Percentiles rank a stretch among this genome's conserved stretches.
These are phyloP conservation scores for Carallia brachiata DNA, from an alignment of 345 rosid genomes.

Conservation along the genomic window DNA sequence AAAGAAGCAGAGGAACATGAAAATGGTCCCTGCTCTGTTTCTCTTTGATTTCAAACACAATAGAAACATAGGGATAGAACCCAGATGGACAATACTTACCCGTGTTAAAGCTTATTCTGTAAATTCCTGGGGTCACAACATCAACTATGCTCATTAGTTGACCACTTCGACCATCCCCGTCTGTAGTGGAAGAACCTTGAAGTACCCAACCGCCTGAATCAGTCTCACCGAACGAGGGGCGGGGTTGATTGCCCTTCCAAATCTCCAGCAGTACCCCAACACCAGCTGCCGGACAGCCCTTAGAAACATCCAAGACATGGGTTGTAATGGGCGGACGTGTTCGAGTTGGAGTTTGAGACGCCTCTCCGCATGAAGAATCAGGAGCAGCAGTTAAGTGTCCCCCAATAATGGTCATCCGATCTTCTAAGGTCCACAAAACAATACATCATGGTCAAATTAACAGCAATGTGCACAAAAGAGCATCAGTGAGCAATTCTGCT, in stretches of 20 bases:
- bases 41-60: constrained; percentile 68
- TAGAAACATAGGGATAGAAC: constrained; percentile 80
- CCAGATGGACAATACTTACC: constrained; percentile 63
- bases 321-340: constrained; percentile 86
- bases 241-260: constrained; percentile 50
- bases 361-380: constrained; percentile 36
- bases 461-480: background rate
- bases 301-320: constrained; percentile 86
- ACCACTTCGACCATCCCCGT: constrained; percentile 83
- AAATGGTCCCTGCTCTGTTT: constrained; percentile 75
- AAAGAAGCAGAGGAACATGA: constrained; percentile 83
- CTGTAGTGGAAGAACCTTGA: constrained; percentile 66
- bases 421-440: constrained; percentile 45
- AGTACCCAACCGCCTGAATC: constrained; percentile 47
- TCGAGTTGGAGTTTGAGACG: constrained; percentile 44
- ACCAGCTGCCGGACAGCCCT: constrained; percentile 77
- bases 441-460: background rate
- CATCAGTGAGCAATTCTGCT: background rate
- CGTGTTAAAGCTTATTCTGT: constrained; percentile 84
- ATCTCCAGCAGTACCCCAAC: constrained; percentile 67
- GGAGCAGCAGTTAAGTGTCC: constrained; percentile 56
- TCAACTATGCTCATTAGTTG: constrained; percentile 64
- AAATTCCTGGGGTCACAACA: constrained; percentile 67
- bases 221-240: constrained; percentile 42
- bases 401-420: constrained; percentile 64